phyloP scores from a whole-genome alignment of 1,284 basidiomycete species.

The Papiliotrema laurentii region DNA sequence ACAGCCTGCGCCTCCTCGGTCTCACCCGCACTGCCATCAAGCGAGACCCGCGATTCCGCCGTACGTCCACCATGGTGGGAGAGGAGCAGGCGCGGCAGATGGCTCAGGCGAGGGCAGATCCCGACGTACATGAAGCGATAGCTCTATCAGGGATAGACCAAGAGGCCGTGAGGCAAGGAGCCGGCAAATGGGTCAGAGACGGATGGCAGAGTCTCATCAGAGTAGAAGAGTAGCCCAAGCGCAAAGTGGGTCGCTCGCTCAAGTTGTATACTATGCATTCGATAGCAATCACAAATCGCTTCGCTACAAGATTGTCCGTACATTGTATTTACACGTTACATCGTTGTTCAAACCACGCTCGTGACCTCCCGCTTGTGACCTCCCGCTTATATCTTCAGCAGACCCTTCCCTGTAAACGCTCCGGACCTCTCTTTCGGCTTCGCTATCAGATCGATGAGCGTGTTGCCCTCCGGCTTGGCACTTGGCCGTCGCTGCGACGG shows the following conservation, averaged over 20 bases:
- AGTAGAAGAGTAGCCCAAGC: background rate
- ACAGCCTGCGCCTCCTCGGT: slow-evolving; percentile 16
- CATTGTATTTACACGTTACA: background rate
- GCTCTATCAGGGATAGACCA: background rate
- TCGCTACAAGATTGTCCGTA: background rate
- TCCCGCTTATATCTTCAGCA: slow-evolving; percentile 21
- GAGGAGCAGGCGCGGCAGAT: background rate
- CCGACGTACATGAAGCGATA: background rate
- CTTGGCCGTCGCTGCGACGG: background rate
- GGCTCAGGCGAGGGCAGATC: background rate
- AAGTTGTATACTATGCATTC: too few relatives aligned
- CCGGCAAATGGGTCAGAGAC: slow-evolving; percentile 3
- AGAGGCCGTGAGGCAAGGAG: background rate
- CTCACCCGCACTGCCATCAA: slow-evolving; percentile 16
- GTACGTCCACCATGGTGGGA: background rate
- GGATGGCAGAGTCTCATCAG: slow-evolving; percentile 6
- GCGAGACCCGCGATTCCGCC: slow-evolving; percentile 2
- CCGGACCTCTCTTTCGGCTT: slow-evolving; percentile 9
- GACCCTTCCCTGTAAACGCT: slow-evolving; percentile 30
- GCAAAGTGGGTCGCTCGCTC: too few relatives aligned
- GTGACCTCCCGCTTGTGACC: too few relatives aligned
- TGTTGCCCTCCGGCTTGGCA: background rate
- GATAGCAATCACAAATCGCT: too few relatives aligned
- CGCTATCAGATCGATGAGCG: slow-evolving; percentile 12
- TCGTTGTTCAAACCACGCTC: too few relatives aligned